These are phyloP conservation scores for Pelargonium cotyledonis DNA, from an alignment of 441 rosid species.

Conservation along the genomic window DNA sequence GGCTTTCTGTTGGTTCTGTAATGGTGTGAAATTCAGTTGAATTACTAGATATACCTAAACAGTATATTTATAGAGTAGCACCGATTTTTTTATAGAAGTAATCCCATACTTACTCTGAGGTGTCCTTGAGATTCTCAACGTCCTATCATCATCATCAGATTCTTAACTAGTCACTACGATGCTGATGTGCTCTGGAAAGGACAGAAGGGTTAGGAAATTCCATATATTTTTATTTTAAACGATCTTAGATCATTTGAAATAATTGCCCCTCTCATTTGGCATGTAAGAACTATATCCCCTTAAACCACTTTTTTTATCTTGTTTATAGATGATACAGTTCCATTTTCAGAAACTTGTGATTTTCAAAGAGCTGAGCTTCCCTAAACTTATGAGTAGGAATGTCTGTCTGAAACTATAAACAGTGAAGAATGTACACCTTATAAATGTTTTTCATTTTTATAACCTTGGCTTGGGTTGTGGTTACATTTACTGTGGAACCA, in stretches of 20 bases:
- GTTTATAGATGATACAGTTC: too few species aligned
- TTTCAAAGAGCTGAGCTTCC: background rate
- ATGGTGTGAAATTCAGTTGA: background rate
- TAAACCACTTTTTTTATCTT: background rate
- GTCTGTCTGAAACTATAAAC: too few species aligned
- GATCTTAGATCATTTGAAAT: background rate
- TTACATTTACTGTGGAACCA: background rate
- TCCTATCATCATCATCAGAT: background rate
- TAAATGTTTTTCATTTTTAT: background rate
- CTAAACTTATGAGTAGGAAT: too few species aligned
- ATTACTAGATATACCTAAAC: background rate
- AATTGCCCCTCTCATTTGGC: background rate
- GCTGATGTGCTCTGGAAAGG: background rate
- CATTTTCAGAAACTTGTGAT: background rate
- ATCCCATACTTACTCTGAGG: background rate
- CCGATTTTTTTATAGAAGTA: background rate
- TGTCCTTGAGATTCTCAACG: background rate
- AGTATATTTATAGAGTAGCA: background rate
- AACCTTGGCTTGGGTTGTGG: background rate
- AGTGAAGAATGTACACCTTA: too few species aligned
- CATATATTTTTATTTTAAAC: background rate
- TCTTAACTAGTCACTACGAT: background rate
- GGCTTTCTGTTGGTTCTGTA: background rate
- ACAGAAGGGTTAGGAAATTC: background rate
- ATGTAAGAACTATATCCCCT: background rate